Conservation (phyloP, 345 rosid genomes). For the Corymbia maculata region DNA sequence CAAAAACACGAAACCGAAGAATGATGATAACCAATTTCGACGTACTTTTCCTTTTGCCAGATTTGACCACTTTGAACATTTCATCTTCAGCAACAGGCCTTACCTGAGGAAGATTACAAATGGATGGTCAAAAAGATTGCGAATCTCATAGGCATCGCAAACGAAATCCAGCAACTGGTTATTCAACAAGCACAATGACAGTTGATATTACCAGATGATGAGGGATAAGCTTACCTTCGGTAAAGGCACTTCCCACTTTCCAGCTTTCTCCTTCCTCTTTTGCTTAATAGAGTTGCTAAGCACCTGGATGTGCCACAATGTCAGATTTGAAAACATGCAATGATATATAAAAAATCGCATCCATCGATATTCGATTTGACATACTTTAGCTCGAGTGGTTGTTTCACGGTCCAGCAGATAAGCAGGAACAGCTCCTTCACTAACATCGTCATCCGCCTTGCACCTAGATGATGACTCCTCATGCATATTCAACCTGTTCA, state of each 20-base stretch:
- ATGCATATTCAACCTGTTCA: slow-evolving; percentile 70
- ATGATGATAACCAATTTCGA: not conserved
- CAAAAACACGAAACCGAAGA: not conserved
- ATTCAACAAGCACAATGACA: not conserved
- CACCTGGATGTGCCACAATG: slow-evolving; percentile 22
- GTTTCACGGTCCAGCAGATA: slow-evolving; percentile 90
- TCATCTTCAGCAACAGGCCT: slow-evolving; percentile 99
- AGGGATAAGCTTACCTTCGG: slow-evolving; percentile 45
- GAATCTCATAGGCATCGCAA: not conserved
- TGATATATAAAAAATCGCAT: not conserved
- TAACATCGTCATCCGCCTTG: slow-evolving; percentile 74
- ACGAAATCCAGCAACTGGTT: not conserved
- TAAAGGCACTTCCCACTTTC: slow-evolving; percentile 94
- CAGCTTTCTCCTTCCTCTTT: slow-evolving; percentile 94
- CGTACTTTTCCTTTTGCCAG: slow-evolving; percentile 69
- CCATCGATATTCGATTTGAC: not conserved
- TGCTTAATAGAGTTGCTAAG: slow-evolving; percentile 92
- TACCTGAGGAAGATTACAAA: slow-evolving; percentile 25
- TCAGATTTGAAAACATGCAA: not conserved
- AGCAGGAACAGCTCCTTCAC: slow-evolving; percentile 94
- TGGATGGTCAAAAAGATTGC: not conserved
- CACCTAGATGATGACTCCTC: slow-evolving; percentile 77
- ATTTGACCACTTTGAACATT: slow-evolving; percentile 80
- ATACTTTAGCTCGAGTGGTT: slow-evolving; percentile 76
- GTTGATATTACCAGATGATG: not conserved